Base-by-base conservation (phyloP, 148 eudicot species). In the Rhododendron henanense region DNA sequence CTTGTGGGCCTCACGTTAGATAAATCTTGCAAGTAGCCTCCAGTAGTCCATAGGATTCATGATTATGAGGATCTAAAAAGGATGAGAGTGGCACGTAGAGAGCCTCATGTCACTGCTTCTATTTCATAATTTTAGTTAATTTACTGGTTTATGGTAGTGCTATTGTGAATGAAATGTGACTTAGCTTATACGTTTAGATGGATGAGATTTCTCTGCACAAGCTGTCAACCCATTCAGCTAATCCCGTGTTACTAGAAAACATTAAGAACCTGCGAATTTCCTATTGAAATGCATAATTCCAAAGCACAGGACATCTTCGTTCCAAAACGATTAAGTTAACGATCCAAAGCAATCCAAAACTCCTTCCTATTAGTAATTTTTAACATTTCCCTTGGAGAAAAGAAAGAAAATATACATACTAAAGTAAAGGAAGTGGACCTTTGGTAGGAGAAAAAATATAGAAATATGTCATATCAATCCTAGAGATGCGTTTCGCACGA, bases 21-120 rank as follows among this genome's bases (percentile, higher is more conserved):
- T 80, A 86, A 81, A 80, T 51, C 80, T 81, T 81, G 53, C 84
- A 67, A 33, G 61, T 81, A 39, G 69, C 39, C 55, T 50, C 51
- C 79, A 19, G 0, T 71, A n/a, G 61, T 50, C 77, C 65, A 80
- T 19, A 16, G 28, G 53, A 45, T 4, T 48, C 84, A 37, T 21
- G 48, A 59, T 21, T n/a, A 81, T 21, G 73, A 59, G 48, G 45
- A 50, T 7, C 31, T 53, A 53, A 55, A 53, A 35, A 67, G 80
- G 25, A 75, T 76, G 47, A 45, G 41, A 65, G 25, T 23, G n/a
- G 50, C 23, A 50, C 1, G 9, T 23, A 8, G 67, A 45, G 78
- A 79, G 48, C 51, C 61, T 85, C 75, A 8, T 47, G 79, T 48
- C 53, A 47, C 6, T 8, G 18, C 5, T 28, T 19, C 11, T 8